Conservation (phyloP, 2,329 filamentous ascomycete species). For the Colletotrichum truncatum region DNA sequence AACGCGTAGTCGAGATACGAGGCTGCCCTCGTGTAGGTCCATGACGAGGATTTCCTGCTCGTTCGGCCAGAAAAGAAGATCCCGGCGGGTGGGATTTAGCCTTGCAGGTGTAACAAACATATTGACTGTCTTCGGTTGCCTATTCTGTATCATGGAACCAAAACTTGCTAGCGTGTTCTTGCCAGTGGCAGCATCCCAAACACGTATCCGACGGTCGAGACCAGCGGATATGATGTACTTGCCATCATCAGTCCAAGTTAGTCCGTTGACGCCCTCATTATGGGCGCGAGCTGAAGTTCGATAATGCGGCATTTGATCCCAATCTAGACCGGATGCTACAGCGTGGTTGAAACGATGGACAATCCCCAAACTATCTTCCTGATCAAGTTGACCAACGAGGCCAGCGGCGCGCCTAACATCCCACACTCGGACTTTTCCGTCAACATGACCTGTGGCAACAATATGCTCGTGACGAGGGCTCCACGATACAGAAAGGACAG, state of each 20-base stretch:
- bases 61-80: conserved; percentile 84
- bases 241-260: conserved; percentile 86
- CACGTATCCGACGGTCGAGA: conserved; percentile 83
- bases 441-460: conserved; percentile 84
- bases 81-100: conserved; percentile 63
- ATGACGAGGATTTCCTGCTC: conserved; percentile 82
- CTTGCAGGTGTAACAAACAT: conserved; percentile 72
- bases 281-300: conserved; percentile 73
- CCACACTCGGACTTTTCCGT: conserved; percentile 87
- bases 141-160: conserved; percentile 82
- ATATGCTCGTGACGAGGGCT: conserved; percentile 82
- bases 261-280: conserved; percentile 81
- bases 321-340: conserved; percentile 40
- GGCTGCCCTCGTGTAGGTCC: conserved; percentile 78
- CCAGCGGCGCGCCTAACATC: conserved; percentile 84
- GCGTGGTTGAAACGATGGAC: conserved; percentile 50
- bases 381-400: conserved; percentile 80
- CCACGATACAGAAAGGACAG: conserved; percentile 79
- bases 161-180: conserved; percentile 91
- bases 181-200: conserved; percentile 85
- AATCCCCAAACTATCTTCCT: conserved; percentile 82
- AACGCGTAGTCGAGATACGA: conserved; percentile 76
- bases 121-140: conserved; percentile 66
- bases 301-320: conserved; percentile 45
- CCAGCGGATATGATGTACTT: conserved; percentile 80